Conservation (phyloP, 768 basidiomycete species). For the Kockovaella imperatae region DNA sequence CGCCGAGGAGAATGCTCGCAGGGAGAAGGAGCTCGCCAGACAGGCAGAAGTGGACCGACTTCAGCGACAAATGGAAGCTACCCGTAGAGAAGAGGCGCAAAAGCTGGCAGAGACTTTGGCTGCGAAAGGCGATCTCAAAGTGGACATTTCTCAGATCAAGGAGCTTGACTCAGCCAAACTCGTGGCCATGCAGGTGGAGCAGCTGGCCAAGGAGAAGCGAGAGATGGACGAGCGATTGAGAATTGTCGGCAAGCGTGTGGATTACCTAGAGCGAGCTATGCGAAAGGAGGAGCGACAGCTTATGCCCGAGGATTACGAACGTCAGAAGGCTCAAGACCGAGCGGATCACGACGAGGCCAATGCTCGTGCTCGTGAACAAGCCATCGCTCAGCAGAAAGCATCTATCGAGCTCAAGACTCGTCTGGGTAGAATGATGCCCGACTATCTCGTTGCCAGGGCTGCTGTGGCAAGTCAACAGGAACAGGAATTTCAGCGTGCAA, state of each 20-base stretch:
- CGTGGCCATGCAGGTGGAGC: slow-evolving; percentile 82
- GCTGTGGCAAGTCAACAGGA: slow-evolving; percentile 55
- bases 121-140: slow-evolving; percentile 62
- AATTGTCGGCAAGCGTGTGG: slow-evolving; percentile 77
- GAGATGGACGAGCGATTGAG: slow-evolving; percentile 73
- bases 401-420: slow-evolving; percentile 68
- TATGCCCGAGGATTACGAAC: slow-evolving; percentile 73
- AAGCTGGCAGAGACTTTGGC: slow-evolving; percentile 77
- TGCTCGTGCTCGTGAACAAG: slow-evolving; percentile 53
- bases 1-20: slow-evolving; percentile 58
- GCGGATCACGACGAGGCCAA: slow-evolving; percentile 60
- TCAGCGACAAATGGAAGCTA: slow-evolving; percentile 57
- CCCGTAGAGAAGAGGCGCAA: slow-evolving; percentile 71
- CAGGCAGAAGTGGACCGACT: slow-evolving; percentile 52
- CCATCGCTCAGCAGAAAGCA: slow-evolving; percentile 56
- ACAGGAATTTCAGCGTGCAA: slow-evolving; percentile 59
- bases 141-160: slow-evolving; percentile 70
- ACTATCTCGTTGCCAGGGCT: slow-evolving; percentile 56
- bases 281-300: slow-evolving; percentile 87
- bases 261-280: slow-evolving; percentile 89
- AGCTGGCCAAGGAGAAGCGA: slow-evolving; percentile 93
- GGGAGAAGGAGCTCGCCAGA: slow-evolving; percentile 58
- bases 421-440: slow-evolving; percentile 62
- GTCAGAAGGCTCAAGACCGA: slow-evolving; percentile 71
- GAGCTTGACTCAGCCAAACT: slow-evolving; percentile 76